phyloP scores from a whole-genome alignment of 2,329 filamentous ascomycete genomes.

The Chaetomium olivaceum region DNA sequence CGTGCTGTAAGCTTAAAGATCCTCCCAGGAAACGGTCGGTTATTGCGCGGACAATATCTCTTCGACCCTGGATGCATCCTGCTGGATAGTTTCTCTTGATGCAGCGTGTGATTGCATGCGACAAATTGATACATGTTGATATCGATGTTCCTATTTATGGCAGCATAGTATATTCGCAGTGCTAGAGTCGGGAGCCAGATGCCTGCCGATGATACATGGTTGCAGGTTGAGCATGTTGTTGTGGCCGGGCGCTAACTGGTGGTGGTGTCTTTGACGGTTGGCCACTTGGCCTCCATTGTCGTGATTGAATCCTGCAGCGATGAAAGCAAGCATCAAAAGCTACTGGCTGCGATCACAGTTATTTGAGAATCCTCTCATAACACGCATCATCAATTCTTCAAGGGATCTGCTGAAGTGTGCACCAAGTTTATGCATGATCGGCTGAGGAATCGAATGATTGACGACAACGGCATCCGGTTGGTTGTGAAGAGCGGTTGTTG shows the following conservation, averaged over 20 bases:
- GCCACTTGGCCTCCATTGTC: background rate
- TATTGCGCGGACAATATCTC: background rate
- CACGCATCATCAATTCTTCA: background rate
- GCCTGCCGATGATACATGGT: background rate
- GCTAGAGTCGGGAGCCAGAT: conserved; percentile 6
- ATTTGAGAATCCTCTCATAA: background rate
- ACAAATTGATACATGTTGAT: conserved; percentile 14
- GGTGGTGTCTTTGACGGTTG: background rate
- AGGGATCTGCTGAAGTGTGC: background rate
- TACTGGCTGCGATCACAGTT: background rate
- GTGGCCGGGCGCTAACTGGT: background rate
- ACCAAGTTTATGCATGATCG: background rate
- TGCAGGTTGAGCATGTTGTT: background rate
- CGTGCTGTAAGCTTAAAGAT: conserved; percentile 18
- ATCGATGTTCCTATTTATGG: conserved; percentile 27
- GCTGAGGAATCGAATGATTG: background rate
- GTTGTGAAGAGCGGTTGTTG: background rate
- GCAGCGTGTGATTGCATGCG: conserved; percentile 26
- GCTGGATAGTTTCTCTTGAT: conserved; percentile 4
- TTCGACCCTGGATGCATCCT: background rate
- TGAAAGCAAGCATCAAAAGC: background rate
- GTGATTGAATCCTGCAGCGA: background rate
- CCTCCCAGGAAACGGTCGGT: background rate
- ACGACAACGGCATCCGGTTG: background rate
- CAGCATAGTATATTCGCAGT: conserved; percentile 14